phyloP scores from a whole-genome alignment of 257 asterid species.

The Eucommia ulmoides region DNA sequence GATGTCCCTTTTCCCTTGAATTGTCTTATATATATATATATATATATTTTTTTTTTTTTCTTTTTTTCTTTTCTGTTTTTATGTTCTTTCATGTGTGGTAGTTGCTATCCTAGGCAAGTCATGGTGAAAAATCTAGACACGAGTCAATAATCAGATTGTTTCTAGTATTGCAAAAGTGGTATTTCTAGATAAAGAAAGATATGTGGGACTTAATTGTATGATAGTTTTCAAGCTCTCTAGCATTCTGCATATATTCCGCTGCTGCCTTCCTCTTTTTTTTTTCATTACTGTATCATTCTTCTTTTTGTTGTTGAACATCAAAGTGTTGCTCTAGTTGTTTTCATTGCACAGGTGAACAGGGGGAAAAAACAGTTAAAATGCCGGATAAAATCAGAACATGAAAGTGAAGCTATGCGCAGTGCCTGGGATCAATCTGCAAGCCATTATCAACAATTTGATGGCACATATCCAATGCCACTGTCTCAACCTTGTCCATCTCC shows the following conservation, averaged over 20 bases:
- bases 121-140: too few species aligned
- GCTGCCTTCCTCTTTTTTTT: not conserved
- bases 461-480: slow-evolving; percentile 27
- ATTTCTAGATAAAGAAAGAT: too few species aligned
- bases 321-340: slow-evolving; percentile 43
- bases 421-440: slow-evolving; percentile 33
- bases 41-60: too few species aligned
- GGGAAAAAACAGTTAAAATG: slow-evolving; percentile 33
- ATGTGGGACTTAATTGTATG: too few species aligned
- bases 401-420: slow-evolving; percentile 25
- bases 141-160: too few species aligned
- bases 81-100: too few species aligned
- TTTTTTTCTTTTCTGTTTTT: too few species aligned
- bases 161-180: too few species aligned
- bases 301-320: slow-evolving; percentile 23
- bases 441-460: slow-evolving; percentile 25
- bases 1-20: too few species aligned
- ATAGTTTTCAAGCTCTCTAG: too few species aligned
- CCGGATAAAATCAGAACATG: slow-evolving; percentile 30
- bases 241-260: not conserved
- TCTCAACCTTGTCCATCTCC: slow-evolving; percentile 33
- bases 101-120: too few species aligned
- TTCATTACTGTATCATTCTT: not conserved
- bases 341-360: slow-evolving; percentile 34
- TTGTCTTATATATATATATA: too few species aligned